Base-by-base conservation (phyloP, 2,329 filamentous ascomycete species). In the Neofusicoccum sp. region DNA sequence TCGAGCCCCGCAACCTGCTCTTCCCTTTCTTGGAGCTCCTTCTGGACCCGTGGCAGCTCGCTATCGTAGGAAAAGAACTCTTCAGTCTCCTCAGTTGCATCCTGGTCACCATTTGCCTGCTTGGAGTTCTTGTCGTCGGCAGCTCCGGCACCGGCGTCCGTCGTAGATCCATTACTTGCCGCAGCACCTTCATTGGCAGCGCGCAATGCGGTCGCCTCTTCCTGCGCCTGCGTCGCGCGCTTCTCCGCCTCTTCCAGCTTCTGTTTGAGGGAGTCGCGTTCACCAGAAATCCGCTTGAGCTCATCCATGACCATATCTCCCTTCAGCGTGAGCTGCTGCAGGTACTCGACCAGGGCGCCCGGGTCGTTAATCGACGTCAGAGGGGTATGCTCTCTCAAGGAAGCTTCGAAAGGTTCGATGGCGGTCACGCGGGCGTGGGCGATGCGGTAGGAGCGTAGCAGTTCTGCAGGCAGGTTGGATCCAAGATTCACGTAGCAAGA, bases 221-320 rank as follows among this genome's bases (percentile, higher is more conserved):
- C 86, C 62, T 84, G 81, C 0, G 88, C 79, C 12, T 84, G 79
- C 54, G 82, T 83, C 0, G 86, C 78, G 56, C 84, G 83, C 69
- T 87, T 84, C 64, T 91, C 85, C 0, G 83, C 80, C 51, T 88
- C 85, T n/a, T 89, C 85, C 2, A 87, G 78, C 72, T 90, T 91
- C 75, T 88, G 89, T 73, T 91, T 93, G 63, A 89, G 81, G 14
- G 86, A 85, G 63, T 96, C 91, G 62, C 89, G 88, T 70, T 98
- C 93, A 3, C 84, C 83, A 0, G 91, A 89, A 0, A 98, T 86
- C 11, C 91, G 84, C 77, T 96, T 97, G 61, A 97, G 80, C 75
- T 99, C 95, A 47, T 96, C 89, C 84, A 96, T 88, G 3, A 96
- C 87, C 90, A 99, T 96, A 68, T 96, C 91, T 43, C 88, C 88